Conservation (phyloP, 2,329 filamentous ascomycete species). For the Colletotrichum sp. region DNA sequence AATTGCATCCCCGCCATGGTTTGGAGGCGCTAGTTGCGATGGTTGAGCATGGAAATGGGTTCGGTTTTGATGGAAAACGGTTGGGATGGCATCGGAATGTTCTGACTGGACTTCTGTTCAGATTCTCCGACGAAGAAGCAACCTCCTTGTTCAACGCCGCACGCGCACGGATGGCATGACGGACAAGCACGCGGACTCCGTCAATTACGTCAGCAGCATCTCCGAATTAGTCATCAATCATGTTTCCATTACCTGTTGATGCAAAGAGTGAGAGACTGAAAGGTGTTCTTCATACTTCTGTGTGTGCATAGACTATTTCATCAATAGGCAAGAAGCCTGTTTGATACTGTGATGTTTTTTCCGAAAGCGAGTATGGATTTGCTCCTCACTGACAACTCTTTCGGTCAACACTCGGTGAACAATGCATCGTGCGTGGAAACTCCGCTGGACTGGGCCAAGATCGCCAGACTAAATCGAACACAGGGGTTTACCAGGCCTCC, state of each 20-base stretch:
- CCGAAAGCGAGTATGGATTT: not conserved
- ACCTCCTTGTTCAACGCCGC: not conserved
- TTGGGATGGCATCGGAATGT: not conserved
- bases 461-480: not conserved
- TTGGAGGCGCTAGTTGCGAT: not conserved
- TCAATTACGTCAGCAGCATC: not conserved
- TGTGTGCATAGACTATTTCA: not conserved
- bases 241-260: not conserved
- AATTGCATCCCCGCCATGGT: conserved; percentile 38
- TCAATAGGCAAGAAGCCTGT: not conserved
- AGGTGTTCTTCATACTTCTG: not conserved
- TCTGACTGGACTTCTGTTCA: not conserved
- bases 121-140: conserved; percentile 2
- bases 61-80: not conserved
- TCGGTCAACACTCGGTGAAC: not conserved
- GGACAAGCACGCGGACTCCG: not conserved
- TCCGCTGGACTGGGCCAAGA: not conserved
- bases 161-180: not conserved
- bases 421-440: not conserved
- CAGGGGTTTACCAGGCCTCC: not conserved
- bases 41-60: not conserved
- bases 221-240: not conserved
- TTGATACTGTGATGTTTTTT: too few relatives aligned
- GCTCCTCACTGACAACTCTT: not conserved
- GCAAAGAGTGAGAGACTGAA: not conserved